phyloP scores from a whole-genome alignment of 441 rosid species.

The Euphorbia celastroides region DNA sequence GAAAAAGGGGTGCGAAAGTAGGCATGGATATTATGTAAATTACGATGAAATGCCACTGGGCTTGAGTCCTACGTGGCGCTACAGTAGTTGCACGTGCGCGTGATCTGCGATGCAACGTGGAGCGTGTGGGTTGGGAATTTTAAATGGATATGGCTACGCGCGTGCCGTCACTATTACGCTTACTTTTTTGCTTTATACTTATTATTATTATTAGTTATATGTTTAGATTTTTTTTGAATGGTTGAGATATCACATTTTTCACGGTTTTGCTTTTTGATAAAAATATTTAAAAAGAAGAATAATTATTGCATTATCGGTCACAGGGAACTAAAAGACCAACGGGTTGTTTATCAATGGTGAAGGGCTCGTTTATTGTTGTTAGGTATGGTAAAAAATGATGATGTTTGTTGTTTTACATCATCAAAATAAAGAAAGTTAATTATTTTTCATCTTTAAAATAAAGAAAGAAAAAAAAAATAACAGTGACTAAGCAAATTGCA shows the following conservation, averaged over 20 bases:
- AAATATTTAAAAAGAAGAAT: no score
- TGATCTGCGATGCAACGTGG: slow-evolving; percentile 16
- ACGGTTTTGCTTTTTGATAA: background rate
- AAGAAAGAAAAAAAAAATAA: no score
- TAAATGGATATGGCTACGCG: slow-evolving; percentile 1
- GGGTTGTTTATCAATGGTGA: no score
- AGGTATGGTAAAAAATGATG: no score
- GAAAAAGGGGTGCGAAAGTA: background rate
- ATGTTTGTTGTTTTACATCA: no score
- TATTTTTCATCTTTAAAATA: no score
- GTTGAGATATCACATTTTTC: background rate
- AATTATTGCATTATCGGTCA: no score
- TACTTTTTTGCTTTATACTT: background rate
- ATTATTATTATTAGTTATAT: background rate
- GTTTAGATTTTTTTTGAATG: background rate
- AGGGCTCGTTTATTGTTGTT: no score
- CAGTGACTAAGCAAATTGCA: no score
- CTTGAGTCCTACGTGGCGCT: slow-evolving; percentile 7
- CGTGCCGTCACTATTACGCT: slow-evolving; percentile 8
- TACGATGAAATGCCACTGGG: slow-evolving; percentile 4
- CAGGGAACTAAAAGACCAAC: no score
- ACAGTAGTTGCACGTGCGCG: slow-evolving; percentile 27
- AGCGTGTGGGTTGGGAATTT: background rate
- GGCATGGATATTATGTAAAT: background rate
- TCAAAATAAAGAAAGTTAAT: no score